Conservation (phyloP, 805 yeast species). For the Ogataea allantospora region DNA sequence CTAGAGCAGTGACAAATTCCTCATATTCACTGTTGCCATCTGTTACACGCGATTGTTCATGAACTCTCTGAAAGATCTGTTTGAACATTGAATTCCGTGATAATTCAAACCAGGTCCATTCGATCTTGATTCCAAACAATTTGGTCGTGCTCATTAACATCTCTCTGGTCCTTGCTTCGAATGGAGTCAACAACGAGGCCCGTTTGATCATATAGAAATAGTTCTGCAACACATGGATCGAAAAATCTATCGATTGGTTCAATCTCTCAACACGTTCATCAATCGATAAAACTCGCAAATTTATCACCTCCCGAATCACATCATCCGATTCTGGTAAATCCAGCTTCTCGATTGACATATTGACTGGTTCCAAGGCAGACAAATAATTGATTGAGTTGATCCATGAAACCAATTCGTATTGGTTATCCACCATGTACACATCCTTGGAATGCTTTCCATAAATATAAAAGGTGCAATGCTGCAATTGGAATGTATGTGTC, state of each 20-base stretch:
- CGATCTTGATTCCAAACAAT: conserved; percentile 49
- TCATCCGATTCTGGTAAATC: conserved; percentile 6
- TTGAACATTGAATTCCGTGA: conserved; percentile 35
- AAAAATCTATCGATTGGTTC: conserved; percentile 22
- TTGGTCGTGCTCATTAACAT: conserved; percentile 43
- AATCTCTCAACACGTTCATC: conserved; percentile 13
- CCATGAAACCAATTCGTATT: conserved; percentile 59
- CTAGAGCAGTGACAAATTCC: conserved; percentile 23
- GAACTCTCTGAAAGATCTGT: conserved; percentile 11
- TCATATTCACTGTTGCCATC: conserved; percentile 14
- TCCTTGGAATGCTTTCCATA: conserved; percentile 41
- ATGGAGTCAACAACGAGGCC: conserved; percentile 51
- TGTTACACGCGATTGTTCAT: conserved; percentile 4
- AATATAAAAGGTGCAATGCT: conserved; percentile 35
- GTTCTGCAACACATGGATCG: conserved; percentile 37
- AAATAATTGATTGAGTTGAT: conserved; percentile 52
- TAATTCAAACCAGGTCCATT: conserved; percentile 56
- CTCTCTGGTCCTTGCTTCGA: conserved; percentile 52
- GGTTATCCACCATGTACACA: conserved; percentile 40
- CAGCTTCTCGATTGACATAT: conserved; percentile 22
- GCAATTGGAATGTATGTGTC: conserved; percentile 8
- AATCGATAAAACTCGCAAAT: conserved; percentile 10
- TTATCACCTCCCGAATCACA: conserved; percentile 22
- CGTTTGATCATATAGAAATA: conserved; percentile 37
- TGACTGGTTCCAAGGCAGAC: conserved; percentile 43